Percentiles rank a stretch among this genome's conserved stretches.
phyloP scores from a whole-genome alignment of 2,329 filamentous ascomycete genomes.

The Tolypocladium tundrense region DNA sequence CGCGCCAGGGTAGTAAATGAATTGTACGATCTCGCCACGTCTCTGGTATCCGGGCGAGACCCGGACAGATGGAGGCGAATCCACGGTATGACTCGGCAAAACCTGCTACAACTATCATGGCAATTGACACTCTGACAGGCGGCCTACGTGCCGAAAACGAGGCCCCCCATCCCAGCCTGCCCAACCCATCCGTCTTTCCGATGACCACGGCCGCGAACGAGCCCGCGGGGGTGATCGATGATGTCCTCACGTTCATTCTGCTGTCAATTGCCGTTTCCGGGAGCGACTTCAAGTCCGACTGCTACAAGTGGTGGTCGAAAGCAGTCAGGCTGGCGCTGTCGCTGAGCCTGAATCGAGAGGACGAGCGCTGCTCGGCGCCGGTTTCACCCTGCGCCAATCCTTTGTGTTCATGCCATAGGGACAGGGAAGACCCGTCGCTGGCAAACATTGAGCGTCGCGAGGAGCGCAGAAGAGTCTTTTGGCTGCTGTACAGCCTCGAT shows the following conservation, averaged over 20 bases:
- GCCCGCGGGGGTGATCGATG: conserved; percentile 25
- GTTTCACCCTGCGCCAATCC: conserved; percentile 20
- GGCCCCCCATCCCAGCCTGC: conserved; percentile 13
- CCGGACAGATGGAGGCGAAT: conserved; percentile 25
- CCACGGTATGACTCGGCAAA: conserved; percentile 14
- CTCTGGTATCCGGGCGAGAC: conserved; percentile 22
- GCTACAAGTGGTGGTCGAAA: conserved; percentile 36
- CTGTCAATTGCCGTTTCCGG: conserved; percentile 35
- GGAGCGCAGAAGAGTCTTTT: conserved; percentile 35
- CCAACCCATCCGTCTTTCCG: conserved; percentile 13
- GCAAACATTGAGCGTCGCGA: conserved; percentile 30
- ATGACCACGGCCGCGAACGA: conserved; percentile 22
- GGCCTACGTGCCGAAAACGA: conserved; percentile 23
- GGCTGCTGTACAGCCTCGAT: conserved; percentile 36
- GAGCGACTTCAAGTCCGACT: conserved; percentile 37
- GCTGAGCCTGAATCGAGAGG: conserved; percentile 27
- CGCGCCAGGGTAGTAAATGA: conserved; percentile 27
- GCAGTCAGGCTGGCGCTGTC: conserved; percentile 26
- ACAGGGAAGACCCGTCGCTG: conserved; percentile 14
- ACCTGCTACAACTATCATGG: too few species aligned
- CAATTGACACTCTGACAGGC: conserved; percentile 1
- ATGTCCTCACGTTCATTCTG: conserved; percentile 33
- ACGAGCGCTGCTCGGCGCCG: conserved; percentile 19
- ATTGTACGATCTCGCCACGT: conserved; percentile 24
- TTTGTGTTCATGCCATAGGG: conserved; percentile 18